Percentiles rank a stretch among this genome's conserved stretches.
These are phyloP conservation scores for Pseudogymnoascus sp. DNA, from an alignment of 2,329 filamentous ascomycete species.

Conservation along the genomic window DNA sequence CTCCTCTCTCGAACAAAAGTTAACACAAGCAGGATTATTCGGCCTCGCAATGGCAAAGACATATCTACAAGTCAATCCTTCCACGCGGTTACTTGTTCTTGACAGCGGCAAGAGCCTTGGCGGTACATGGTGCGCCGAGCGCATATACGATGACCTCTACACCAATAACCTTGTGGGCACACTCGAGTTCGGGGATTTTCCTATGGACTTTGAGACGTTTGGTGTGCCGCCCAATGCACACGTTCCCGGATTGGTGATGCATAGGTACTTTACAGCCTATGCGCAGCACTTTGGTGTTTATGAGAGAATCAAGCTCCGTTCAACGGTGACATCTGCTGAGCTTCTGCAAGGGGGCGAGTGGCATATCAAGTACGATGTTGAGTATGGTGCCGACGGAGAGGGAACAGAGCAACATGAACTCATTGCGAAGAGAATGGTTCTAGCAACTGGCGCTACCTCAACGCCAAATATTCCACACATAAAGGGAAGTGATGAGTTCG, in stretches of 20 bases:
- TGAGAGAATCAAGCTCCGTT: conserved; percentile 39
- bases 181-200: conserved; percentile 65
- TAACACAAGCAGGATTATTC: conserved; percentile 34
- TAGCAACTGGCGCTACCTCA: conserved; percentile 45
- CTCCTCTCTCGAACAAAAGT: neutral
- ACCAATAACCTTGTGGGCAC: conserved; percentile 65
- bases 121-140: conserved; percentile 59
- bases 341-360: conserved; percentile 7
- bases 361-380: neutral
- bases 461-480: conserved; percentile 38
- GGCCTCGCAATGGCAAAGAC: conserved; percentile 53
- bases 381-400: neutral
- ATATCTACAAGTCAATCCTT: conserved; percentile 48
- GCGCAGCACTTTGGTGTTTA: conserved; percentile 43
- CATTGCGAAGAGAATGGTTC: conserved; percentile 33
- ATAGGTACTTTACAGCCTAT: conserved; percentile 48
- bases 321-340: conserved; percentile 32
- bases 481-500: conserved; percentile 37
- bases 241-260: conserved; percentile 46
- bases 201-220: conserved; percentile 25
- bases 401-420: neutral
- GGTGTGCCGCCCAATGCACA: conserved; percentile 37
- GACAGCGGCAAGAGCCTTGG: conserved; percentile 50
- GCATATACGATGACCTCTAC: conserved; percentile 58
- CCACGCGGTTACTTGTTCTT: conserved; percentile 45